Evolutionary conservation across 129 eudicot genomes (phyloP), one percentile per base, ranked within the genome.

Genomic region (Pseudognaphalium luteoalbum): DNA sequence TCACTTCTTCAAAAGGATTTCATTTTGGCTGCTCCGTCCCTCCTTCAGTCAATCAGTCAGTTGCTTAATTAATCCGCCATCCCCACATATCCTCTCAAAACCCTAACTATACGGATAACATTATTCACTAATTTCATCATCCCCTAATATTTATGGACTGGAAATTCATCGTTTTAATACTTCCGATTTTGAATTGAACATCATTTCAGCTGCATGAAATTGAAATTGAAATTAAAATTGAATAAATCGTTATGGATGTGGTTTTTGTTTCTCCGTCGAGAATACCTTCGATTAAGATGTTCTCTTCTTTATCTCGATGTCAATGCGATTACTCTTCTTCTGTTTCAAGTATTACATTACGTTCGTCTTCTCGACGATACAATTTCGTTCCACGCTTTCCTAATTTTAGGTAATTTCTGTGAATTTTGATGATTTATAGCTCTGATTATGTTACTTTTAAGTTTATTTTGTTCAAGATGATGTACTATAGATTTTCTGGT

Each of bases 351-450:
- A 67, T 66, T 77, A 56, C 65, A n/a, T 66, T 76, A 76, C 63
- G 82, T 58, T 74, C 28, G 28, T 25, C 73, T 47, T 47, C 54
- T 80, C 83, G 80, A 77, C 64, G 80, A 66, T 76, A 66, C 28
- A 47, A 14, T 47, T 47, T 47, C 54, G 66, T 65, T 72, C 35
- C 28, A 50, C 73, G 72, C 22, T 33, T 34, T 66, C 73, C 74
- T 21, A 66, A 66, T 67, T 54, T 67, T 7, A 88, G 97, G 97
- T 91, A 77, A 22, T 50, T 28, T 29, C 14, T 25, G 28, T 25
- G 28, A 25, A 25, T 25, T 25, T 25, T 25, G 28, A 25, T 25
- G 28, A 25, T 25, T 25, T 0, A 25, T 25, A 25, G 28, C 28
- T 25, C 28, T 25, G 28, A 25, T 25, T 25, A 25, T 25, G 28